Base-by-base conservation (phyloP, 139 green algal species). In the Medakamo hakoo region DNA sequence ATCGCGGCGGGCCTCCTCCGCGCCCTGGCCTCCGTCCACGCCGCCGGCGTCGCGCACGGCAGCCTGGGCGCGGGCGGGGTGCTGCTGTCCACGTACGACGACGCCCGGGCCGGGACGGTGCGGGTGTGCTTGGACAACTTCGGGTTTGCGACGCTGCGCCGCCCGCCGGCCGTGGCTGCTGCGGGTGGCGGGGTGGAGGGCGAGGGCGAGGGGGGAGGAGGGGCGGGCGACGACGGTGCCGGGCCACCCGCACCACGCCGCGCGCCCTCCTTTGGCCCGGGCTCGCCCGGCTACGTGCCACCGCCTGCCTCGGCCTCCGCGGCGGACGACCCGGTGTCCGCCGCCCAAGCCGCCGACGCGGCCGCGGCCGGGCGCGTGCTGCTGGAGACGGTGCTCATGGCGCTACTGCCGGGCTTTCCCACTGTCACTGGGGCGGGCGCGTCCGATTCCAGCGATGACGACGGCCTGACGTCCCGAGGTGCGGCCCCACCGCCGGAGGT, bases 71-170 rank as follows among this genome's bases (percentile, higher is more conserved):
- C 63, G 27, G 85, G 81, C 9, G 80, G 73, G 9, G 63, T 92
- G 31, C 67, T 90, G 57, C 59, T 92, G 22, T 78, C 61, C 62
- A 76, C 75, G 16, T 81, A 77, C 27, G 72, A 84, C 29, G 80
- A 86, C 63, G 59, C 67, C 48, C 62, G 68, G 27, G 62, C 71
- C 0, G 55, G 59, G 5, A 57, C 63, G 3, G 68, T 92, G 31
- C 65, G 79, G 0, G 76, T 92, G 3, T 88, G 88, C 68, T 63
- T 92, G n/a, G 83, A 90, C 69, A 87, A 86, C 66, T 88, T 90
- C 72, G 83, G 83, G 3, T 88, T 88, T 68, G 79, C 65, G 20
- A 63, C 55, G 28, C 24, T 52, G 40, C 9, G n/a, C n/a, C n/a
- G n/a, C n/a, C n/a, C n/a, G n/a, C n/a, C n/a, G n/a, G n/a, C n/a